phyloP scores from a whole-genome alignment of 1,139 yeast species.

The Taphrina deformans region DNA sequence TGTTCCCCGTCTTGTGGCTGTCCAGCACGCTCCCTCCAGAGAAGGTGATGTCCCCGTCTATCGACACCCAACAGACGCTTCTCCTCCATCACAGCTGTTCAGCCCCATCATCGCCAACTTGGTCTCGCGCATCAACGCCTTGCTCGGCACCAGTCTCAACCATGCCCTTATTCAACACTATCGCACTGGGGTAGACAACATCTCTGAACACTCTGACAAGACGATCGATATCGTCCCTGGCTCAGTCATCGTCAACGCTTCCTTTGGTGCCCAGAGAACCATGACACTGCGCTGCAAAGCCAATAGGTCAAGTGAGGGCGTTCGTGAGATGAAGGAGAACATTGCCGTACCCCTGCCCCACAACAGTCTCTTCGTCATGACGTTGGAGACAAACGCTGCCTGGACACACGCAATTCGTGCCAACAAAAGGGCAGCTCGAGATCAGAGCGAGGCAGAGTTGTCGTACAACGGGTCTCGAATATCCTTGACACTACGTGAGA shows the following conservation, averaged over 20 bases:
- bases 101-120: constrained; percentile 32
- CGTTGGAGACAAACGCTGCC: constrained; percentile 37
- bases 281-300: constrained; percentile 38
- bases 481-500: constrained; percentile 39
- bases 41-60: constrained; percentile 35
- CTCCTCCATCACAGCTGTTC: constrained; percentile 31
- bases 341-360: constrained; percentile 35
- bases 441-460: constrained; percentile 14
- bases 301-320: constrained; percentile 5
- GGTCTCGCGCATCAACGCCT: constrained; percentile 31
- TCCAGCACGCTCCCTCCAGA: constrained; percentile 37
- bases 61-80: constrained; percentile 40
- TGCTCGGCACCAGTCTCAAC: constrained; percentile 35
- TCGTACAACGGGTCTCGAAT: constrained; percentile 37
- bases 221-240: constrained; percentile 39
- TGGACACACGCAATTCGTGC: constrained; percentile 40
- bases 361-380: constrained; percentile 38
- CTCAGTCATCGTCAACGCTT: constrained; percentile 38
- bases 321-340: constrained; percentile 10
- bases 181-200: constrained; percentile 38
- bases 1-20: constrained; percentile 39
- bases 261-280: constrained; percentile 38
- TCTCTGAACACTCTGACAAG: constrained; percentile 41
- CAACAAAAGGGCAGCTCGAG: constrained; percentile 34
- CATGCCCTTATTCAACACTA: constrained; percentile 40